These are phyloP conservation scores for Pleomassaria siparia DNA, from an alignment of 2,329 filamentous ascomycete species.

Conservation along the genomic window DNA sequence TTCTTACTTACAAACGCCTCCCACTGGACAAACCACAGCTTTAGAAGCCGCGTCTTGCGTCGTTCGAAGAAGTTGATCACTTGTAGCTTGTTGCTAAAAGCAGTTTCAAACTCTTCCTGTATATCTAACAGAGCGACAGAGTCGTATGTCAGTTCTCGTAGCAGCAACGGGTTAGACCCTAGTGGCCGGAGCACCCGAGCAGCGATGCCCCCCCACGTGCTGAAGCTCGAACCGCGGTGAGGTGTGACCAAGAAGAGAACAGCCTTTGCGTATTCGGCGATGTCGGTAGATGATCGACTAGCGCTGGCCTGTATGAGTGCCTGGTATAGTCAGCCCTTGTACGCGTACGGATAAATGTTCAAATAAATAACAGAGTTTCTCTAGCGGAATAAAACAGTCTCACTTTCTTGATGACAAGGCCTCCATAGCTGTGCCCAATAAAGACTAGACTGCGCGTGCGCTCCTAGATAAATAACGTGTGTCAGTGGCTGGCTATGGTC, in stretches of 20 bases:
- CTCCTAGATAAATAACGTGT: conserved; percentile 4
- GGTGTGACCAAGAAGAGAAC: conserved; percentile 11
- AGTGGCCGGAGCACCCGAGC: conserved; percentile 7
- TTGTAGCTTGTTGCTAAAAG: not conserved
- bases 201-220: conserved; percentile 7
- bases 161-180: conserved; percentile 7
- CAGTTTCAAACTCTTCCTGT: conserved; percentile 5
- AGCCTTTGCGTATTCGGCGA: conserved; percentile 6
- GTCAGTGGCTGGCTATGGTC: not conserved
- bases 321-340: conserved; percentile 6
- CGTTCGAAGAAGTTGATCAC: conserved; percentile 9
- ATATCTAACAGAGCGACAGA: conserved; percentile 4
- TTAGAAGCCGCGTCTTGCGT: conserved; percentile 6
- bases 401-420: conserved; percentile 9
- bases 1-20: conserved; percentile 5
- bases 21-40: conserved; percentile 8
- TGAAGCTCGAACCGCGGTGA: conserved; percentile 10
- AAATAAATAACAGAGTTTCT: not conserved
- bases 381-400: not conserved
- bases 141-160: conserved; percentile 8
- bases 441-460: conserved; percentile 6
- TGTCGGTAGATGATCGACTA: conserved; percentile 3
- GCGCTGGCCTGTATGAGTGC: conserved; percentile 5
- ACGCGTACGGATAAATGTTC: not conserved
- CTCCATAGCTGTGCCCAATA: conserved; percentile 9